Conservation (phyloP, 2,329 filamentous ascomycete genomes). For the Calonectria pseudoreteaudii region DNA sequence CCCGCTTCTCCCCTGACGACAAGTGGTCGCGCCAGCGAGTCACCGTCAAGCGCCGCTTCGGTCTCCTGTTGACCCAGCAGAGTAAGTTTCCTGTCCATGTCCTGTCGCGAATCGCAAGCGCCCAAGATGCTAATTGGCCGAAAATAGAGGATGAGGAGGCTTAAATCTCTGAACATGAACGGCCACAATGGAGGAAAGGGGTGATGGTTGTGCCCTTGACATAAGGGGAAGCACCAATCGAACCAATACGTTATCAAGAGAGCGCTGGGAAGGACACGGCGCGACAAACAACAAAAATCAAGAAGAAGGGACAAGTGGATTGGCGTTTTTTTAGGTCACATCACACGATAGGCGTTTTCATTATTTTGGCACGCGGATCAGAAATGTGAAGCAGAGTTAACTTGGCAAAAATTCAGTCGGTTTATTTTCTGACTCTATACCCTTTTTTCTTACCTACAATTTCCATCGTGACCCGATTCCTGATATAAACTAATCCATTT, state of each 20-base stretch:
- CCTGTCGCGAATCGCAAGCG: neutral
- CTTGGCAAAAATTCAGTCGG: conserved; percentile 19
- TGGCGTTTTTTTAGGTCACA: conserved; percentile 29
- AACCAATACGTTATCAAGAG: conserved; percentile 33
- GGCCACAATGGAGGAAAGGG: neutral
- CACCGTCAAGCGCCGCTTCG: conserved; percentile 93
- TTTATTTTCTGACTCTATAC: conserved; percentile 7
- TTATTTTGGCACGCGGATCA: conserved; percentile 26
- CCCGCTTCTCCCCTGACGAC: conserved; percentile 97
- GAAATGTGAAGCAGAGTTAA: conserved; percentile 14
- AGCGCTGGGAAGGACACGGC: conserved; percentile 29
- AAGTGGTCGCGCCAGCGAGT: conserved; percentile 98
- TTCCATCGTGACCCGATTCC: neutral
- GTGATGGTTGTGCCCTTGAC: no score
- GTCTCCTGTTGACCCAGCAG: conserved; percentile 86
- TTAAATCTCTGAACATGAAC: neutral
- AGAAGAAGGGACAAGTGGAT: conserved; percentile 17
- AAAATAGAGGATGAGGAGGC: neutral
- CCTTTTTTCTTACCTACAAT: neutral
- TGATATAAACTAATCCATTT: conserved; percentile 25
- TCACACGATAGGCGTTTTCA: conserved; percentile 26
- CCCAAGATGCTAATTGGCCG: neutral
- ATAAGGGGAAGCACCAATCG: neutral
- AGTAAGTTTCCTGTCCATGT: conserved; percentile 53
- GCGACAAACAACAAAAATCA: neutral